Evolutionary conservation across 768 basidiomycete species (phyloP).

Genomic region (Cystobasidium ongulense): DNA sequence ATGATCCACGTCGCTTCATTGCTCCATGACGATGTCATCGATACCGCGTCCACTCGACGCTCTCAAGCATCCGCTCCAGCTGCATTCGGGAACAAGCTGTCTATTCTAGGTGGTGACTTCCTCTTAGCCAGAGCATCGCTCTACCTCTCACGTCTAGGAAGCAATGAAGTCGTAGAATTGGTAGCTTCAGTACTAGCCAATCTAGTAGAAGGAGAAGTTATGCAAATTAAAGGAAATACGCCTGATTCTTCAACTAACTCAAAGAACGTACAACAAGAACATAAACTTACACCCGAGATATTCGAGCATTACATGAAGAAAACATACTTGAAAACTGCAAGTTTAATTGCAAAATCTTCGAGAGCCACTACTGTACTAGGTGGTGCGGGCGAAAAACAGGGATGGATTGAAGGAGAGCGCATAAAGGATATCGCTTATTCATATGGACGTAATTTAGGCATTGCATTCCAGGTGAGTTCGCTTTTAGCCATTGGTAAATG

Average conservation of each 20-base stretch:
- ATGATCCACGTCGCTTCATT: constrained; percentile 96
- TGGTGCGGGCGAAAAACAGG: constrained; percentile 52
- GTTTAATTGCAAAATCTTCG: constrained; percentile 77
- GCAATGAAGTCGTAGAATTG: constrained; percentile 83
- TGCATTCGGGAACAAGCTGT: constrained; percentile 82
- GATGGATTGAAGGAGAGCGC: constrained; percentile 56
- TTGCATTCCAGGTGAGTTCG: constrained; percentile 85
- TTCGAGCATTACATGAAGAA: constrained; percentile 69
- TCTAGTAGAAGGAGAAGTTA: constrained; percentile 90
- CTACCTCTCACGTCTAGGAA: constrained; percentile 75
- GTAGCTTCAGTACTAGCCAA: constrained; percentile 86
- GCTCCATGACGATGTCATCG: constrained; percentile 83
- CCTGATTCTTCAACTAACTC: constrained; percentile 37
- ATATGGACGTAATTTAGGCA: constrained; percentile 80
- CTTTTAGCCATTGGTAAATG: too few relatives aligned
- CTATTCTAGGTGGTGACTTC: constrained; percentile 91
- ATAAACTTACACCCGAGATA: constrained; percentile 44
- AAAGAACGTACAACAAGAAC: constrained; percentile 21
- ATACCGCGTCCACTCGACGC: constrained; percentile 64
- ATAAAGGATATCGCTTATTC: constrained; percentile 86
- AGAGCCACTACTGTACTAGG: constrained; percentile 80
- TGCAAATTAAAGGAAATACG: constrained; percentile 55
- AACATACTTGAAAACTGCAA: constrained; percentile 86
- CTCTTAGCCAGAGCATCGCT: constrained; percentile 82
- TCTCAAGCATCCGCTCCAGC: constrained; percentile 61